phyloP scores from a whole-genome alignment of 805 yeast species.

The Candida ortonii region DNA sequence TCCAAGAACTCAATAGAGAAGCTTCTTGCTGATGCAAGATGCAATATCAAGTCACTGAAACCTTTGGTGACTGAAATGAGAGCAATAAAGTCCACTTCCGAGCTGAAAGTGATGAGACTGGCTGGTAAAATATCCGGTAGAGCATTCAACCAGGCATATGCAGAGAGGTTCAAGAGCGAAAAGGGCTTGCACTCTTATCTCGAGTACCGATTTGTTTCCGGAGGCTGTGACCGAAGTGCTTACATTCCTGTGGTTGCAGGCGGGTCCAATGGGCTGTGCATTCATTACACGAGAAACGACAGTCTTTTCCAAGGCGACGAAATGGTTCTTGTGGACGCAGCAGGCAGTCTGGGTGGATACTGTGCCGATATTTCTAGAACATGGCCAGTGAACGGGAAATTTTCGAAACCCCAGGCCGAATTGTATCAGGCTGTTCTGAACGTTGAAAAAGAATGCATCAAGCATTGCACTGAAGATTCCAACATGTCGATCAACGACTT shows the following conservation, averaged over 20 bases:
- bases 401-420: slow-evolving; percentile 77
- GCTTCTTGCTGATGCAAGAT: slow-evolving; percentile 30
- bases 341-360: slow-evolving; percentile 91
- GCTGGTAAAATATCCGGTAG: slow-evolving; percentile 82
- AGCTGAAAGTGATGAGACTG: slow-evolving; percentile 71
- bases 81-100: slow-evolving; percentile 71
- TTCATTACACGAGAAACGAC: slow-evolving; percentile 92
- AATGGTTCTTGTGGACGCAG: slow-evolving; percentile 85
- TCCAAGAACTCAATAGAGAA: slow-evolving; percentile 24
- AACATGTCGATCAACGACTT: slow-evolving; percentile 65
- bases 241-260: slow-evolving; percentile 97
- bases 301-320: slow-evolving; percentile 75
- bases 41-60: slow-evolving; percentile 42
- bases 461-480: slow-evolving; percentile 53
- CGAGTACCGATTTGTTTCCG: slow-evolving; percentile 76
- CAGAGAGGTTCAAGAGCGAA: slow-evolving; percentile 64
- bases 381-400: slow-evolving; percentile 84
- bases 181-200: slow-evolving; percentile 74
- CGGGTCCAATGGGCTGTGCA: slow-evolving; percentile 83
- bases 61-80: slow-evolving; percentile 50
- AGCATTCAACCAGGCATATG: slow-evolving; percentile 81
- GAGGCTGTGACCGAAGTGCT: slow-evolving; percentile 88
- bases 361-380: slow-evolving; percentile 94
- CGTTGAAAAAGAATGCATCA: slow-evolving; percentile 77
- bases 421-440: slow-evolving; percentile 84